Base-by-base conservation (phyloP, 768 basidiomycete species). In the Pisolithus tinctorius region DNA sequence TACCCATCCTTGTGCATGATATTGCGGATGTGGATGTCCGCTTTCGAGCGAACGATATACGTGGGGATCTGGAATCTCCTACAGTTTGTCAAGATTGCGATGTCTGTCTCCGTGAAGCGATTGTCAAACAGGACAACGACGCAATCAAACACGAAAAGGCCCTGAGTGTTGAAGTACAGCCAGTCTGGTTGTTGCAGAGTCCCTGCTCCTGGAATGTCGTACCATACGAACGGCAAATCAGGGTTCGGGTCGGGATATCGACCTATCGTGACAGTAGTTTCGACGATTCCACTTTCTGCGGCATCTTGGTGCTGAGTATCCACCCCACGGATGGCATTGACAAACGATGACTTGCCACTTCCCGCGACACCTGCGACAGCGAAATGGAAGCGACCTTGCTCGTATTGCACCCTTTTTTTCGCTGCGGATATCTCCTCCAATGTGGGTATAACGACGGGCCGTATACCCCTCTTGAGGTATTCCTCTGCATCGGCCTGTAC, bases 111-210 rank as follows among this genome's bases (percentile, higher is more conserved):
- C n/a, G 56, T 52, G 45, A 59, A 50, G 16, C 58, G 53, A 31
- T 57, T 55, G 39, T 59, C 56, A 45, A 54, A 59, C 17, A 57
- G 37, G 14, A 57, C 53, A 20, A 59, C 31, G 20, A 57, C 42
- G 37, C 51, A 52, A 39, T 59, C 58, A 41, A 58, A 59, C 27
- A 58, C 48, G 29, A 52, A 58, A 11, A 67, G 59, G 7, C 60
- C 63, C 31, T 64, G 60, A 3, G 59, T 45, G 23, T 63, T 63
- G 56, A 67, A 66, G 50, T 67, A 67, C 25, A 59, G 52, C 60
- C 59, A 64, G 29, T 59, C 60, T 13, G 58, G 55, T 20, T 59
- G 54, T 27, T 45, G 51, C 13, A 60, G 47, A 3, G 64, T 66
- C 4, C 60, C 62, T 13, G 63, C 64, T 29, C 64, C 66, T 4